Evolutionary conservation across 306 rosid species (phyloP), one percentile per base, ranked within the genome.

Genomic region (Abrus pulchellus): DNA sequence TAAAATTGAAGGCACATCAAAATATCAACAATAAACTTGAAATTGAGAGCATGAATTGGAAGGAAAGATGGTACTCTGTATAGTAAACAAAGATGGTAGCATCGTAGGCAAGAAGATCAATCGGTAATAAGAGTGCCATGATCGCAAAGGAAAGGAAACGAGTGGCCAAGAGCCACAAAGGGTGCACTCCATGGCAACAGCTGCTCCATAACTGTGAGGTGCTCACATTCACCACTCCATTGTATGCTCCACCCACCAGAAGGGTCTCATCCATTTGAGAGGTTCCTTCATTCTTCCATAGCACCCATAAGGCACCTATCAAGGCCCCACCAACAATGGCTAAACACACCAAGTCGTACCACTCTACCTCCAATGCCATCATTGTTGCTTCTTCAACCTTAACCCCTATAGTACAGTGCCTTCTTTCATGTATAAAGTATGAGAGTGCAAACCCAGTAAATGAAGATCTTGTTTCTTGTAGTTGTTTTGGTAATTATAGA

Each of bases 281-380:
- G 6, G 79, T 53, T 1, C 86, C 86, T 86, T 88, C 91, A 3
- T 76, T 82, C 52, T 56, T 80, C 90, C 91, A 85, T 7, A 90
- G 82, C 56, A 89, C 84, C 88, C 89, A 86, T 62, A 88, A 72
- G 38, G 95, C 89, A 40, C 82, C 74, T 5, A 80, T 0, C 4
- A 85, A 57, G 38, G 95, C 47, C 28, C 66, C 44, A 1, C 83
- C 90, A 11, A 92, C 87, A 34, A 89, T 90, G 81, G 82, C 91
- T 60, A 90, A 82, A 68, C 93, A 90, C 29, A 89, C 93, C n/a
- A 90, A 85, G 82, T 89, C 95, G 13, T 90, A 90, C 95, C 97
- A 92, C 55, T 72, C 90, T 5, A 92, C 67, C 54, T 52, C 84
- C 68, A 89, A 83, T 44, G 80, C 91, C 95, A 88, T 90, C 41